These are phyloP conservation scores for Bathelium albidoporum DNA, from an alignment of 495 filamentous ascomycete species.

Conservation along the genomic window DNA sequence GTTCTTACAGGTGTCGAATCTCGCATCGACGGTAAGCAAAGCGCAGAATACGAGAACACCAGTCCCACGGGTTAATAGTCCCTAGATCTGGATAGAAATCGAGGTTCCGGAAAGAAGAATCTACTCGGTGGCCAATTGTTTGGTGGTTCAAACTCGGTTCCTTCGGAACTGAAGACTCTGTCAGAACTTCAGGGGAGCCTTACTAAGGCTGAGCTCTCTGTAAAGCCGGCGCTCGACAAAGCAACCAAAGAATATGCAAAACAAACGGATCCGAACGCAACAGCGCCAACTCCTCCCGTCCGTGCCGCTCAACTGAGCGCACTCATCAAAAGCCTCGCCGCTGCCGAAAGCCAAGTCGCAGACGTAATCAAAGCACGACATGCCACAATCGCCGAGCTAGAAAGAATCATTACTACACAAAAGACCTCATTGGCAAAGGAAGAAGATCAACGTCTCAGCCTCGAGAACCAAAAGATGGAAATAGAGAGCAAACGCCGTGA, in stretches of 20 bases:
- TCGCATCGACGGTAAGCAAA: conserved; percentile 57
- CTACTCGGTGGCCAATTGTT: conserved; percentile 64
- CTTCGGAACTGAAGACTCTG: conserved; percentile 66
- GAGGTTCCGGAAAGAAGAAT: conserved; percentile 54
- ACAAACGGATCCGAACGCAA: conserved; percentile 55
- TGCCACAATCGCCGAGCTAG: conserved; percentile 64
- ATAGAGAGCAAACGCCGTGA: conserved; percentile 71
- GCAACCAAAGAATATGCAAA: conserved; percentile 76
- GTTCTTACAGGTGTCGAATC: conserved; percentile 71
- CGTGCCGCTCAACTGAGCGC: conserved; percentile 83
- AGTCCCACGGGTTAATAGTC: neutral
- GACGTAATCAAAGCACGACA: conserved; percentile 81
- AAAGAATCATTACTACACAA: conserved; percentile 70
- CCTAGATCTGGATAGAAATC: conserved; percentile 69
- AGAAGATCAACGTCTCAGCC: conserved; percentile 46
- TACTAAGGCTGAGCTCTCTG: conserved; percentile 54
- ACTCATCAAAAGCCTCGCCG: conserved; percentile 76
- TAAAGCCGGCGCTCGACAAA: conserved; percentile 49
- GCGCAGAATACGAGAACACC: neutral
- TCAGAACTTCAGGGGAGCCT: conserved; percentile 61
- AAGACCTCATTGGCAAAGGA: conserved; percentile 59
- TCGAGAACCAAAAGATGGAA: conserved; percentile 49
- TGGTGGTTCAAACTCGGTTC: conserved; percentile 41
- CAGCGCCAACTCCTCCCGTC: conserved; percentile 67
- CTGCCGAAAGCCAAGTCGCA: conserved; percentile 81